These are phyloP conservation scores for Selaginella tamariscina DNA, from an alignment of 75 land plant species.

Conservation along the genomic window DNA sequence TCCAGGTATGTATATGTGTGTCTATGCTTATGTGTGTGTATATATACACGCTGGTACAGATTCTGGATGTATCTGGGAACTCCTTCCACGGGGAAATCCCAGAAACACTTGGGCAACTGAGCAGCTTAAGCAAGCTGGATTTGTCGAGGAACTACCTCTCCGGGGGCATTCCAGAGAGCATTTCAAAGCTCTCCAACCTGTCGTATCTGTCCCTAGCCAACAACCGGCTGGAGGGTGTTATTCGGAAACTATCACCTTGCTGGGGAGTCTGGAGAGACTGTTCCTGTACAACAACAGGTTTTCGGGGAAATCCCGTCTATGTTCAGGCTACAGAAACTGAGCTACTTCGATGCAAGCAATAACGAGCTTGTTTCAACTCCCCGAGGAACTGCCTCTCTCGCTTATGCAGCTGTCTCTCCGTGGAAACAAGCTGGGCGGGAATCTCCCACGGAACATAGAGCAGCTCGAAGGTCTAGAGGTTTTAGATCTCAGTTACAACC, in stretches of 20 bases:
- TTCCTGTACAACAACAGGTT: not conserved
- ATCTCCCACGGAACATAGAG: slow-evolving; percentile 15
- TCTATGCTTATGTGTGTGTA: no score
- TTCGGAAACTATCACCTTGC: not conserved
- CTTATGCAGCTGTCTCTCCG: slow-evolving; percentile 37
- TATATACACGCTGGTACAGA: no score
- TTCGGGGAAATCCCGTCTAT: not conserved
- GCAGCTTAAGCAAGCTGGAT: slow-evolving; percentile 1
- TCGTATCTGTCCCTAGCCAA: not conserved
- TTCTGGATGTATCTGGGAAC: not conserved
- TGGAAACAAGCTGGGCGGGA: slow-evolving; percentile 30
- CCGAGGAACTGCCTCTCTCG: slow-evolving; percentile 22
- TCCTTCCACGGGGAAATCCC: not conserved
- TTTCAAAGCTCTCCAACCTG: not conserved
- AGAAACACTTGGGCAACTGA: not conserved
- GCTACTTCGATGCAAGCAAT: not conserved
- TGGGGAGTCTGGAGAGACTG: not conserved
- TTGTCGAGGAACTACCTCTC: not conserved
- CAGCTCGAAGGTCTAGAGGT: slow-evolving; percentile 22
- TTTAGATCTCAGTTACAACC: not conserved
- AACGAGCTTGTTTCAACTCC: not conserved
- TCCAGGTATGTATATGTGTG: no score
- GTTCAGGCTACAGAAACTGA: not conserved
- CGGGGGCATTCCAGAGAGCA: slow-evolving; percentile 2
- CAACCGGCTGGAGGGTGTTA: not conserved